phyloP scores from a whole-genome alignment of 2,329 filamentous ascomycete genomes.

The Aspergillus felis region DNA sequence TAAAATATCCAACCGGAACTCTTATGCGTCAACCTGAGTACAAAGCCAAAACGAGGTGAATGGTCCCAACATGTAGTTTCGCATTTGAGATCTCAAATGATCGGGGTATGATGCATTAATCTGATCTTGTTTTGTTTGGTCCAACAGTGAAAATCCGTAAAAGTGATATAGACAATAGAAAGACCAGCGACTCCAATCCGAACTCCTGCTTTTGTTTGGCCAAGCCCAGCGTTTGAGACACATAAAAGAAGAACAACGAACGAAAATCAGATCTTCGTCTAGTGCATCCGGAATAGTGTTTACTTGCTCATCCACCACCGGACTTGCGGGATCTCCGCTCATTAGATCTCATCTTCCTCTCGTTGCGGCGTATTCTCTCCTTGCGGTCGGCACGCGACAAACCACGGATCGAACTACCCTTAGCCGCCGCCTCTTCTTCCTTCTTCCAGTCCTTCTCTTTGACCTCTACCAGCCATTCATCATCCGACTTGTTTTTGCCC shows the following conservation, averaged over 20 bases:
- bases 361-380: conserved; percentile 60
- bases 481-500: conserved; percentile 77
- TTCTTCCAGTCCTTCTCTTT: conserved; percentile 71
- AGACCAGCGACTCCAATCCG: conserved; percentile 21
- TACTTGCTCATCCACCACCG: conserved; percentile 17
- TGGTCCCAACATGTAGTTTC: background rate
- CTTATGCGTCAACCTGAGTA: background rate
- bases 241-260: conserved; percentile 7
- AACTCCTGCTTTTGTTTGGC: conserved; percentile 15
- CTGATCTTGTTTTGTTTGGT: background rate
- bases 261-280: background rate
- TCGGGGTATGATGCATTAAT: background rate
- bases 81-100: background rate
- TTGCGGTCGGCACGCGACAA: conserved; percentile 64
- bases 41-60: background rate
- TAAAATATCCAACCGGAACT: conserved; percentile 2
- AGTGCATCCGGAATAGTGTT: conserved; percentile 6
- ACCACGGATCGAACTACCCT: conserved; percentile 63
- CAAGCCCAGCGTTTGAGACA: conserved; percentile 18
- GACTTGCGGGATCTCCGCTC: conserved; percentile 46
- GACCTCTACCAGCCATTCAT: conserved; percentile 89
- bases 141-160: background rate
- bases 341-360: conserved; percentile 66
- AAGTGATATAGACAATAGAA: background rate
- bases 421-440: conserved; percentile 53